Conservation (phyloP, 106 monocot genomes). For the Apostasia shenzhenica region DNA sequence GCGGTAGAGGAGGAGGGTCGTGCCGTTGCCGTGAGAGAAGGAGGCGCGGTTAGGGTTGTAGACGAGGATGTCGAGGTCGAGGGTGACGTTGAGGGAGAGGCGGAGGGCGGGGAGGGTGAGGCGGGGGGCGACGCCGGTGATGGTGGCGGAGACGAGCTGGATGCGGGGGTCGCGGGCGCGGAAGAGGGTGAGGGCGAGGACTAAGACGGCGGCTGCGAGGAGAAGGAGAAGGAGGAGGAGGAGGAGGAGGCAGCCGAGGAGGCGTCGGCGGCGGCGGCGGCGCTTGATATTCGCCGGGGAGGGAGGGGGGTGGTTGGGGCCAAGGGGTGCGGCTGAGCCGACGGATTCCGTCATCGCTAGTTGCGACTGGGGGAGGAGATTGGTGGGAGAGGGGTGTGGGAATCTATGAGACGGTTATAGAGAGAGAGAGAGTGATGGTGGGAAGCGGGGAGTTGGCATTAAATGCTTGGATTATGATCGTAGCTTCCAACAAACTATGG, state of each 20-base stretch:
- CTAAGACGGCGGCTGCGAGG: slow-evolving; percentile 15
- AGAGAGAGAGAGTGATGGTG: too few relatives aligned
- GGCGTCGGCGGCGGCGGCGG: slow-evolving; percentile 9
- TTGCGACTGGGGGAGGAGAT: too few relatives aligned
- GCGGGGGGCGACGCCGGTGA: slow-evolving; percentile 31
- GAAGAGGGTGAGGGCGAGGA: slow-evolving; percentile 40
- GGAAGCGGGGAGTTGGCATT: too few relatives aligned
- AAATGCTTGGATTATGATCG: too few relatives aligned
- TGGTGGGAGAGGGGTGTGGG: neutral
- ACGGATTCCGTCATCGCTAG: neutral
- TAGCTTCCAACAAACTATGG: too few relatives aligned
- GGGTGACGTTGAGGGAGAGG: slow-evolving; percentile 50
- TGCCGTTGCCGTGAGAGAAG: slow-evolving; percentile 38
- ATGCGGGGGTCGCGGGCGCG: slow-evolving; percentile 26
- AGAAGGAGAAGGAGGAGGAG: slow-evolving; percentile 9
- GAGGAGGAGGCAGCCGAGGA: neutral
- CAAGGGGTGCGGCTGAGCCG: neutral
- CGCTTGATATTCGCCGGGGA: neutral
- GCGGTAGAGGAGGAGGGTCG: slow-evolving; percentile 30
- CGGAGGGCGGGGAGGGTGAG: slow-evolving; percentile 16
- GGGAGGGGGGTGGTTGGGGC: neutral
- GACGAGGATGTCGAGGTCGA: slow-evolving; percentile 31
- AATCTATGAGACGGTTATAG: too few relatives aligned
- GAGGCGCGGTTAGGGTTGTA: slow-evolving; percentile 55
- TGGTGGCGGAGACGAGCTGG: slow-evolving; percentile 18